Evolutionary conservation across 2,329 filamentous ascomycete species (phyloP), one percentile per base, ranked within the genome.

Genomic region (Dactylella cylindrospora): DNA sequence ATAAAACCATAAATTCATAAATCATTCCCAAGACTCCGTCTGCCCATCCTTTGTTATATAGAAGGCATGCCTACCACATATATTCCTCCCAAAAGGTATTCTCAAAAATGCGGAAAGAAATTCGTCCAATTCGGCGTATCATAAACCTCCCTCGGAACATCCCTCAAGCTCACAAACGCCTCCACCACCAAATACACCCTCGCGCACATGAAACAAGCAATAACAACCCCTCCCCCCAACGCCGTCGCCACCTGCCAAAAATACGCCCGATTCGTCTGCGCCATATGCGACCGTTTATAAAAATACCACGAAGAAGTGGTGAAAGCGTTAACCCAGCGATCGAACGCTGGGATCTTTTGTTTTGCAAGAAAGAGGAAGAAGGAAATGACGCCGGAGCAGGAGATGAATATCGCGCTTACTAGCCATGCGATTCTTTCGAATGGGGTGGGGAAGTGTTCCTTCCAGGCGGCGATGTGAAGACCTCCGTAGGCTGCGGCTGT

Each of bases 381-480:
- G 2, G 52, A 49, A n/a, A 50, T 9, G 8, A 57, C 43, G 0
- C 52, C 52, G 2, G 52, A 46, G 31, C 52, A 57, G 26, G 43
- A 49, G 26, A 68, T 68, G n/a, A 52, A 40, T 2, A 67, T 26
- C 8, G 47, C 57, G 9, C 45, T 51, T 2, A 50, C 44, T 1
- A 68, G 57, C 71, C 70, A 72, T 2, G 68, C 15, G 33, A 41
- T 60, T n/a, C 41, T 51, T 44, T 71, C 71, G 2, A 53, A 35
- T 0, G 10, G 5, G 5, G 66, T 68, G 7, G 68, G 65, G 36
- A 71, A 72, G 6, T 54, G 15, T 15, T 53, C 64, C 7, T 62
- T 64, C 70, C 70, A 71, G 3, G 65, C 70, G 0, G 46, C 22
- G 15, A 70, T 41, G 40, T 72, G 70, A 9, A 70, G 31, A 32